Conservation (phyloP, 495 filamentous ascomycete genomes). For the Penicillium atrosanguineum region DNA sequence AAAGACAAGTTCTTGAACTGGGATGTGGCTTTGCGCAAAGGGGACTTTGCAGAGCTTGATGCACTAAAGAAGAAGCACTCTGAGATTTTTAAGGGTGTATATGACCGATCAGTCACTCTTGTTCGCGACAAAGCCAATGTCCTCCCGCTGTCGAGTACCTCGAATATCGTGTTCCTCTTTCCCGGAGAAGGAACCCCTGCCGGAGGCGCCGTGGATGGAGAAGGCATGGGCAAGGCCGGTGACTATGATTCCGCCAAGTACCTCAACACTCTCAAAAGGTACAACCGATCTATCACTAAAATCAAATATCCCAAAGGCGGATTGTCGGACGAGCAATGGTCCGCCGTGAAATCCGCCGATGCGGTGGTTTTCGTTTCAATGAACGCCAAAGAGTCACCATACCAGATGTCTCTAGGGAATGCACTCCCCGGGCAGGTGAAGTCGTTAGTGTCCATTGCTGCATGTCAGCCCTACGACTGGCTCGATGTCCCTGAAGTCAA, state of each 20-base stretch:
- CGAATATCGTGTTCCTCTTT: constrained; percentile 41
- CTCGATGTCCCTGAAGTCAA: constrained; percentile 36
- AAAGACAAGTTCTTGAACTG: constrained; percentile 37
- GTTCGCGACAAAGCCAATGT: constrained; percentile 30
- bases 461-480: constrained; percentile 50
- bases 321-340: constrained; percentile 30
- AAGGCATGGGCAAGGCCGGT: constrained; percentile 37
- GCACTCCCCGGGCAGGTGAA: constrained; percentile 29
- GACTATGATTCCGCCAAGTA: constrained; percentile 32
- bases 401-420: constrained; percentile 37
- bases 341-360: constrained; percentile 33
- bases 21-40: constrained; percentile 22
- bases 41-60: constrained; percentile 14
- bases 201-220: constrained; percentile 47
- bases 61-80: constrained; percentile 21
- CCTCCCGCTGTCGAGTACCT: constrained; percentile 35
- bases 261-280: constrained; percentile 30
- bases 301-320: constrained; percentile 32
- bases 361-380: constrained; percentile 41
- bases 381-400: constrained; percentile 43
- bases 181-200: constrained; percentile 39
- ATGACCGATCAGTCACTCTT: constrained; percentile 41
- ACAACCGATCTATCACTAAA: constrained; percentile 25
- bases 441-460: constrained; percentile 40
- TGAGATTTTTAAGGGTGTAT: constrained; percentile 31